Evolutionary conservation across 192 early-diverging fungal species (phyloP), one percentile per base, ranked within the genome.

Genomic region (Rhizophagus clarus): DNA sequence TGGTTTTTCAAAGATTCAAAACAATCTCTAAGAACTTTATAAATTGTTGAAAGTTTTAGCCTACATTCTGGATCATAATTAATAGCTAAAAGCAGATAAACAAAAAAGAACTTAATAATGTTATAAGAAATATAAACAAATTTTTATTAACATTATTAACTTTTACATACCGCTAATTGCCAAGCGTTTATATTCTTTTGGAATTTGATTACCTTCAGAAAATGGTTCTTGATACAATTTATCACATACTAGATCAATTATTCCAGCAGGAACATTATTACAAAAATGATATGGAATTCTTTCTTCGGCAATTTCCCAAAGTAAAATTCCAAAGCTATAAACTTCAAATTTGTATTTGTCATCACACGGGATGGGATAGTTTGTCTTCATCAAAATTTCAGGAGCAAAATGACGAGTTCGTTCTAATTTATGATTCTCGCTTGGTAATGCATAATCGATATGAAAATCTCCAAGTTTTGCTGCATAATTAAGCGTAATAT

Each of bases 391-490:
- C 1, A 29, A 28, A n/a, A n/a, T n/a, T 64, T 64, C 62, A 64
- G 62, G 62, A 28, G 28, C 26, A 28, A 6, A 24, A 24, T 64
- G 24, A 64, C 62, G 62, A 64, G 29, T n/a, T 7, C 47, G 47
- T 49, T 49, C 47, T 11, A 49, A 49, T 14, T 49, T 49, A 14
- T 49, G 6, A 11, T 49, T 49, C 14, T 49, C 47, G 8, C 31
- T 15, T 32, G 32, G 32, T 6, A 28, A 2, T 17, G 5, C 22
- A 11, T 45, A 28, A 60, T 20, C 26, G 28, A 6, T 32, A 4
- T 70, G 7, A 29, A 79, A 79, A 67, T 79, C 68, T 31, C 47
- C 47, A 45, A 79, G 26, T 67, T 79, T 79, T 56, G 77, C 26
- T 32, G 34, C 66, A 15, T 45, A 8, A 32, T 40, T 22, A 29